Evolutionary conservation across 768 basidiomycete species (phyloP).

Genomic region (Leccinum arenicola): DNA sequence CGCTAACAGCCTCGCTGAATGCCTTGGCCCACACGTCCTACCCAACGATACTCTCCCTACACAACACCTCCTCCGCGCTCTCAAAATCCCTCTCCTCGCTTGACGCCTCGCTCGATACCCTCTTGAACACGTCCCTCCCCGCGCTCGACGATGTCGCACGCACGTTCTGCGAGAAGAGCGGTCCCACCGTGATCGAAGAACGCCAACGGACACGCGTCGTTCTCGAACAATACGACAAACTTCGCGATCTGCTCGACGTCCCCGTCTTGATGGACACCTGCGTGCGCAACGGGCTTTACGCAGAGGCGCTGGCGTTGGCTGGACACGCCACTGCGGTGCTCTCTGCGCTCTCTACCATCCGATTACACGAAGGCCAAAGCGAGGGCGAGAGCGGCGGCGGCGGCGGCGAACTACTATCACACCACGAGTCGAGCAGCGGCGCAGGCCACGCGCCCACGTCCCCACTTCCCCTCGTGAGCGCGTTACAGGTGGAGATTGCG

Average conservation of each 20-base stretch:
- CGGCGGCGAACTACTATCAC: constrained; percentile 28
- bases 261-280: constrained; percentile 91
- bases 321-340: constrained; percentile 61
- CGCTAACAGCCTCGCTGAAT: constrained; percentile 85
- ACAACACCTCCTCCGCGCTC: constrained; percentile 73
- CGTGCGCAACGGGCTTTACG: constrained; percentile 88
- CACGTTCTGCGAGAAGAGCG: constrained; percentile 71
- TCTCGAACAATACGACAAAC: constrained; percentile 92
- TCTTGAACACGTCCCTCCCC: constrained; percentile 69
- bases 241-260: constrained; percentile 87
- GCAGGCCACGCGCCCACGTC: constrained; percentile 25
- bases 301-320: constrained; percentile 85
- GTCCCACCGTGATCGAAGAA: constrained; percentile 62
- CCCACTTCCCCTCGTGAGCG: constrained; percentile 34
- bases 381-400: background rate
- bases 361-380: constrained; percentile 23
- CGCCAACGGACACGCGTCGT: constrained; percentile 77
- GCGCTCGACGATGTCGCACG: constrained; percentile 70
- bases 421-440: constrained; percentile 34
- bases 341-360: constrained; percentile 35
- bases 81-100: constrained; percentile 71
- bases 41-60: constrained; percentile 87
- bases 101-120: constrained; percentile 64
- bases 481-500: constrained; percentile 65
- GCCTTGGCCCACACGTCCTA: constrained; percentile 90